Evolutionary conservation across 1,139 yeast genomes (phyloP).

Genomic region (Sugiyamaella neomexicana): DNA sequence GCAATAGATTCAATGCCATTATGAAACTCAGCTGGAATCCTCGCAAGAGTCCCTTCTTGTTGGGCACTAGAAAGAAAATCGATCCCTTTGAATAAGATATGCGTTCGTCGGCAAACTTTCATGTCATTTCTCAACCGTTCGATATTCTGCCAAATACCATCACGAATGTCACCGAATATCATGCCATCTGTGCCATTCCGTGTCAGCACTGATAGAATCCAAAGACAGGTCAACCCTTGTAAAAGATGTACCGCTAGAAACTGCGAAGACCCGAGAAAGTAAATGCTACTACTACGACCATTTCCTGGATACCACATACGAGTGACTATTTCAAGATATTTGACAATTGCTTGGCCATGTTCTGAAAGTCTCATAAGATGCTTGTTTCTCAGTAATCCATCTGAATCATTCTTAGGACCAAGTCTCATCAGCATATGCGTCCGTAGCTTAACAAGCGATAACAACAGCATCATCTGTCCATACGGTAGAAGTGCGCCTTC

Average conservation of each 20-base stretch:
- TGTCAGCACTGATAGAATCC: conserved; percentile 18
- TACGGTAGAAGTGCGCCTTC: conserved; percentile 20
- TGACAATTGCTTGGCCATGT: conserved; percentile 8
- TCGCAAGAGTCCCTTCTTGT: conserved; percentile 6
- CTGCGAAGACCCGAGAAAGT: conserved; percentile 20
- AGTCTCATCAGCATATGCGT: conserved; percentile 17
- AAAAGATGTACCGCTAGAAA: conserved; percentile 19
- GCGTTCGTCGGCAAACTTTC: conserved; percentile 18
- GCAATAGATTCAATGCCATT: conserved; percentile 16
- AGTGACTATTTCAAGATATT: conserved; percentile 8
- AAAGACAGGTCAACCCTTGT: conserved; percentile 20
- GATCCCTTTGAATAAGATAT: conserved; percentile 19
- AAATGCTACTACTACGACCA: background rate
- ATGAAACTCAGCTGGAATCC: conserved; percentile 18
- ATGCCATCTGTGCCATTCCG: conserved; percentile 7
- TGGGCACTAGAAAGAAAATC: conserved; percentile 16
- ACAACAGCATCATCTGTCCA: conserved; percentile 17
- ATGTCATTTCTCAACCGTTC: conserved; percentile 16
- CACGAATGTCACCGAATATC: conserved; percentile 11
- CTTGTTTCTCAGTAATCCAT: conserved; percentile 12
- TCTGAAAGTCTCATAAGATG: conserved; percentile 6
- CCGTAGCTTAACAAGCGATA: conserved; percentile 15
- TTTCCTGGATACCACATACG: conserved; percentile 12
- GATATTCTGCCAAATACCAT: conserved; percentile 6
- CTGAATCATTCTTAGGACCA: background rate